Conservation (phyloP, 2,329 filamentous ascomycete species). For the Raffaelea arxii region DNA sequence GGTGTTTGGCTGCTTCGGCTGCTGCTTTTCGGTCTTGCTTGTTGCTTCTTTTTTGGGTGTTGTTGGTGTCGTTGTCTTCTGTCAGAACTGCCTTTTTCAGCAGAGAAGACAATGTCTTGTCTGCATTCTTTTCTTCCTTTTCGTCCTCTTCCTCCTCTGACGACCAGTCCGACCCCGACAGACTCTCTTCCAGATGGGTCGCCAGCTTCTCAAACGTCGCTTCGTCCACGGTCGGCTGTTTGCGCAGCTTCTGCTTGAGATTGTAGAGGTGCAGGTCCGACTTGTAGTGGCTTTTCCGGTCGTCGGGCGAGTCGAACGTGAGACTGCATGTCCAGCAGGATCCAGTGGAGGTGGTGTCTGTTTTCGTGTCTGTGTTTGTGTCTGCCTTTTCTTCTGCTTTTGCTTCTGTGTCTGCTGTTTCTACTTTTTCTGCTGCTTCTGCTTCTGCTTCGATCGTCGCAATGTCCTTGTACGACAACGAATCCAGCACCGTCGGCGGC, state of each 20-base stretch:
- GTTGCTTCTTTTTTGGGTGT: slow-evolving; percentile 19
- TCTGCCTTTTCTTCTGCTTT: background rate
- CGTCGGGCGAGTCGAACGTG: slow-evolving; percentile 60
- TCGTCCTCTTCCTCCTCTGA: slow-evolving; percentile 46
- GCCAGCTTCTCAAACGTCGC: slow-evolving; percentile 78
- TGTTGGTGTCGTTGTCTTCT: slow-evolving; percentile 23
- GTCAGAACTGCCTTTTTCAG: slow-evolving; percentile 73
- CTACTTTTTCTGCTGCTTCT: slow-evolving; percentile 25
- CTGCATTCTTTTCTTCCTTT: slow-evolving; percentile 7
- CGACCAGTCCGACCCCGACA: slow-evolving; percentile 76
- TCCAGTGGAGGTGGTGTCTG: slow-evolving; percentile 18
- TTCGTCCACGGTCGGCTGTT: slow-evolving; percentile 63
- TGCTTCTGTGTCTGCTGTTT: background rate
- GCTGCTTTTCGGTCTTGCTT: slow-evolving; percentile 38
- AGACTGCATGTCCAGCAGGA: slow-evolving; percentile 67
- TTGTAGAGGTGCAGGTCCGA: slow-evolving; percentile 94
- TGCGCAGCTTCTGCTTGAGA: slow-evolving; percentile 79
- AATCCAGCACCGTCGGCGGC: slow-evolving; percentile 61
- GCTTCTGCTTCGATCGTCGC: slow-evolving; percentile 15
- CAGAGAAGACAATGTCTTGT: slow-evolving; percentile 62
- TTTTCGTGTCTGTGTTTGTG: background rate
- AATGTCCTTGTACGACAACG: slow-evolving; percentile 50
- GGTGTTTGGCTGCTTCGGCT: slow-evolving; percentile 33
- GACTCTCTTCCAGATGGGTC: slow-evolving; percentile 77
- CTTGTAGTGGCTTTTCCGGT: slow-evolving; percentile 77